Percentiles rank a stretch among this genome's conserved stretches.
Conservation (phyloP, 805 yeast species). For the Candida dendrica region DNA sequence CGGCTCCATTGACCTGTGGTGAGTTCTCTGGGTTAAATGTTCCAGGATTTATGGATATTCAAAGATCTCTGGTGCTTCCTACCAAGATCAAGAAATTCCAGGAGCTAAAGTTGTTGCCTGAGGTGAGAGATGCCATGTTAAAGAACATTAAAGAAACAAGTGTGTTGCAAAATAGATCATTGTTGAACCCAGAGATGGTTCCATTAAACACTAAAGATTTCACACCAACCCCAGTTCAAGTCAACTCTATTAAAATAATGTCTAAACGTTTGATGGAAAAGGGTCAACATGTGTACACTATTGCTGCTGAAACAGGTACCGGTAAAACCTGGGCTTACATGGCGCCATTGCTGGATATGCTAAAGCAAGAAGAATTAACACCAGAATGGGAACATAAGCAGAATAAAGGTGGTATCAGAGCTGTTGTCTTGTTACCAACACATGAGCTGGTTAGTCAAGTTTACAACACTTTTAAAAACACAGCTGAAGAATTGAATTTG, state of each 20-base stretch:
- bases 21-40: conserved; percentile 26
- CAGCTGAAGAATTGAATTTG: conserved; percentile 30
- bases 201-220: conserved; percentile 10
- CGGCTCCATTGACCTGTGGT: background rate
- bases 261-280: conserved; percentile 26
- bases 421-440: conserved; percentile 82
- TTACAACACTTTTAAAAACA: conserved; percentile 30
- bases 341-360: conserved; percentile 62
- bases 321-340: conserved; percentile 94
- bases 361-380: conserved; percentile 43
- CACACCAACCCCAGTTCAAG: conserved; percentile 75
- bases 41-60: conserved; percentile 27
- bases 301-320: conserved; percentile 96
- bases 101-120: conserved; percentile 60
- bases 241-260: conserved; percentile 49
- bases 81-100: conserved; percentile 54
- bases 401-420: conserved; percentile 43
- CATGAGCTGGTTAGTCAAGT: conserved; percentile 86
- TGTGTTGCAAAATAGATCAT: conserved; percentile 17
- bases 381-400: conserved; percentile 28
- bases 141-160: conserved; percentile 45
- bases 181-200: conserved; percentile 3
- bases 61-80: conserved; percentile 32
- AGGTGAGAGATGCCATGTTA: conserved; percentile 53
- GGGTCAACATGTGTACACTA: conserved; percentile 53